Conservation (phyloP, 345 rosid genomes). For the Rhizophora apiculata region DNA sequence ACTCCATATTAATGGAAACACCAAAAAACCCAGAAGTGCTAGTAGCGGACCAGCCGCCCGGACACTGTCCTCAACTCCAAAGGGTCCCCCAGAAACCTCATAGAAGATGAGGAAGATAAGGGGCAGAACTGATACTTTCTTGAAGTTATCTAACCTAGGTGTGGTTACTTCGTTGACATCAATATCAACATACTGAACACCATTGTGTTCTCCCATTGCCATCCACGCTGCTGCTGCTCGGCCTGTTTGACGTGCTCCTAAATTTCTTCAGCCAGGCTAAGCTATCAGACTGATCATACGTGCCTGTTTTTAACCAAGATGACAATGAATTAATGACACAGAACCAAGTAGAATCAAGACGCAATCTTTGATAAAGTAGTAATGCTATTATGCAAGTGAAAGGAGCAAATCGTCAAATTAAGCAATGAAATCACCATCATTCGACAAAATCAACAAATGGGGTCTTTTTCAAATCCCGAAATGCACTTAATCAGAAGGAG, state of each 20-base stretch:
- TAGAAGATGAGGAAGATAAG: conserved; percentile 64
- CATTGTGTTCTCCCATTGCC: conserved; percentile 22
- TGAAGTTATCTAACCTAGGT: conserved; percentile 35
- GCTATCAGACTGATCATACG: not conserved
- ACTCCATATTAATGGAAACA: conserved; percentile 77
- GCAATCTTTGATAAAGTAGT: no score
- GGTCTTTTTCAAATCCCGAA: no score
- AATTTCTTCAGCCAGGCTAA: not conserved
- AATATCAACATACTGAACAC: conserved; percentile 24
- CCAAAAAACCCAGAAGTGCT: conserved; percentile 62
- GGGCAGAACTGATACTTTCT: conserved; percentile 62
- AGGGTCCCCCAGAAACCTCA: conserved; percentile 75
- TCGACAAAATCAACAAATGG: no score
- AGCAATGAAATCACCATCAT: no score
- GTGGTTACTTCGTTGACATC: conserved; percentile 27
- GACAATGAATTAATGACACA: not conserved
- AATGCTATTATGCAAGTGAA: no score
- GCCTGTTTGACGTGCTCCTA: not conserved
- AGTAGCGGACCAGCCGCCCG: conserved; percentile 74
- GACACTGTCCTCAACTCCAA: conserved; percentile 77
- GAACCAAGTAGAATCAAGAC: not conserved
- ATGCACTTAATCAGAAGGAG: no score
- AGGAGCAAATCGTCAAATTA: no score
- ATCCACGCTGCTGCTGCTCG: not conserved
- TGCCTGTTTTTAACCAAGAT: not conserved